These are phyloP conservation scores for Mariannaea elegans DNA, from an alignment of 2,329 filamentous ascomycete genomes.

Conservation along the genomic window DNA sequence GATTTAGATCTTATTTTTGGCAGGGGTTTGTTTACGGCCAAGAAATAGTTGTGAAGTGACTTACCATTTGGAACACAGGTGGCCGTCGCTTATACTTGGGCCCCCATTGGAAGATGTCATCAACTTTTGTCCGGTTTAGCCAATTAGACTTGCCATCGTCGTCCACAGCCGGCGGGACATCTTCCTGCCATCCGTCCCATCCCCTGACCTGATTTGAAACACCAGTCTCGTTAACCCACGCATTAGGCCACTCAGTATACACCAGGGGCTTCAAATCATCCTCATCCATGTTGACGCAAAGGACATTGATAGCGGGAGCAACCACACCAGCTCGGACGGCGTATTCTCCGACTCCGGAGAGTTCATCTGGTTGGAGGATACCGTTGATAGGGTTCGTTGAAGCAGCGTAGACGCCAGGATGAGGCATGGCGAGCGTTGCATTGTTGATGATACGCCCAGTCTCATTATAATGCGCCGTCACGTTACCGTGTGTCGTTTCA, in stretches of 20 bases:
- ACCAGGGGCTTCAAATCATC: conserved; percentile 71
- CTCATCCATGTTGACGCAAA: conserved; percentile 73
- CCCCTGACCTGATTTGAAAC: conserved; percentile 46
- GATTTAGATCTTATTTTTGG: too few species aligned
- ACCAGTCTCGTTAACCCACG: conserved; percentile 44
- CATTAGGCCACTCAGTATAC: conserved; percentile 67
- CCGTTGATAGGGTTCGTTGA: conserved; percentile 67
- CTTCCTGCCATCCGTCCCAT: conserved; percentile 47
- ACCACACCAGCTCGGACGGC: conserved; percentile 73
- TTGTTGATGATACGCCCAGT: conserved; percentile 74
- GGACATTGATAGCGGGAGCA: conserved; percentile 74
- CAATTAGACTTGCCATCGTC: conserved; percentile 44
- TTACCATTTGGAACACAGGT: conserved; percentile 60
- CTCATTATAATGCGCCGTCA: conserved; percentile 57
- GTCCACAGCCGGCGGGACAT: conserved; percentile 47
- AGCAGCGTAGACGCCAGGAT: conserved; percentile 72
- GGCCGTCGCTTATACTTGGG: conserved; percentile 58
- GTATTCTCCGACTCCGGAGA: conserved; percentile 74
- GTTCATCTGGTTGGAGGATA: conserved; percentile 74
- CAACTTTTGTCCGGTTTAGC: conserved; percentile 67
- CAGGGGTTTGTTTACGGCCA: too few species aligned
- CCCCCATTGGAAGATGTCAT: conserved; percentile 77
- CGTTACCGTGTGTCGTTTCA: conserved; percentile 61
- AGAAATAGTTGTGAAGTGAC: too few species aligned
- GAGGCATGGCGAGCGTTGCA: conserved; percentile 80